A percentile compares a stretch with the other conserved stretches of the same genome.
Conservation (phyloP, 768 basidiomycete species). For the Hebeloma cylindrosporum region DNA sequence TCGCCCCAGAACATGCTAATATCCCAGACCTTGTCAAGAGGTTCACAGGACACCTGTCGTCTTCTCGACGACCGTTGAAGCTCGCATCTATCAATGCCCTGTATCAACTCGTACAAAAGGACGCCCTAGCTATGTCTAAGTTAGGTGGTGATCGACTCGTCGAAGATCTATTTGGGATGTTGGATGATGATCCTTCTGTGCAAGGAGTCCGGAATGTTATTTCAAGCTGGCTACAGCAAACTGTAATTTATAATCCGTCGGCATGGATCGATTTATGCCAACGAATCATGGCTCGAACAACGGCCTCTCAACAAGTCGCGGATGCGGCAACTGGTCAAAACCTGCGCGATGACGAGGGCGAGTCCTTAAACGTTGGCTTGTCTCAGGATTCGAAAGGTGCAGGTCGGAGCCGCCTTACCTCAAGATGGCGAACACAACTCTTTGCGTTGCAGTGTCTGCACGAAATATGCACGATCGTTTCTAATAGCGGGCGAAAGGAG, state of each 20-base stretch:
- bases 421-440: conserved; percentile 94
- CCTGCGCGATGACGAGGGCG: conserved; percentile 89
- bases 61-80: conserved; percentile 81
- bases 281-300: conserved; percentile 93
- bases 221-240: conserved; percentile 91
- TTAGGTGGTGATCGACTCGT: conserved; percentile 93
- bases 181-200: conserved; percentile 92
- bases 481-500: conserved; percentile 71
- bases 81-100: conserved; percentile 93
- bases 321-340: conserved; percentile 57
- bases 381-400: conserved; percentile 36
- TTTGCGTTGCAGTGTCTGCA: conserved; percentile 94
- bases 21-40: conserved; percentile 76
- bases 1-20: conserved; percentile 81
- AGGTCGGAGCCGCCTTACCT: conserved; percentile 51
- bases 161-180: conserved; percentile 90
- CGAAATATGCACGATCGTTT: conserved; percentile 77
- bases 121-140: conserved; percentile 88
- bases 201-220: conserved; percentile 95
- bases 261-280: conserved; percentile 99
- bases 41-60: conserved; percentile 79
- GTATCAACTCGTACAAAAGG: conserved; percentile 96
- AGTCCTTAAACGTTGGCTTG: conserved; percentile 74
- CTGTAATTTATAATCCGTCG: conserved; percentile 87
- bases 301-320: conserved; percentile 73